A percentile compares a stretch with the other conserved stretches of the same genome.
phyloP scores from a whole-genome alignment of 768 basidiomycete species.

The Gloeopeniophorella convolvens region DNA sequence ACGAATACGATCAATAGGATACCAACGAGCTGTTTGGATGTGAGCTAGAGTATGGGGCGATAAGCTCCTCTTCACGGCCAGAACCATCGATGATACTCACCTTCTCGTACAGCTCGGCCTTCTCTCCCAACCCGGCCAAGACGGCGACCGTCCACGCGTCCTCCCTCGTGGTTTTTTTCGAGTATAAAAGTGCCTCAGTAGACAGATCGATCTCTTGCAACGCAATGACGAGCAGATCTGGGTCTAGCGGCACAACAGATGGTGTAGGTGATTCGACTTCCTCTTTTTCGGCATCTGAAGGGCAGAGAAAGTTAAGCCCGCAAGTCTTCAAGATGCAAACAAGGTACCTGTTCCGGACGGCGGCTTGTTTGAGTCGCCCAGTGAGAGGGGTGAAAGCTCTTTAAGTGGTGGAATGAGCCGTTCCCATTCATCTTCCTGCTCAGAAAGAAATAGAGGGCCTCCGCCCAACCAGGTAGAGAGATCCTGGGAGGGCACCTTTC shows the following conservation, averaged over 20 bases:
- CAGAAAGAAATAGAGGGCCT: not conserved
- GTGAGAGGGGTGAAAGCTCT: constrained; percentile 24
- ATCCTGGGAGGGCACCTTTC: constrained; percentile 66
- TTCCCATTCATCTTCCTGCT: not conserved
- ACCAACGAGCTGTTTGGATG: constrained; percentile 76
- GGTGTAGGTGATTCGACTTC: not conserved
- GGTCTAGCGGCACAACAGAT: constrained; percentile 30
- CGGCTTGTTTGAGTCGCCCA: constrained; percentile 11
- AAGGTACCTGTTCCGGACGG: constrained; percentile 5
- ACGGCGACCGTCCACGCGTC: constrained; percentile 67
- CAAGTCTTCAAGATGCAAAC: not conserved
- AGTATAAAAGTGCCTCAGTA: constrained; percentile 69
- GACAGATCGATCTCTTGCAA: constrained; percentile 82
- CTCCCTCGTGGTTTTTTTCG: constrained; percentile 53
- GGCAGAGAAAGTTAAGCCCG: not conserved
- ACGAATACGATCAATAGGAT: constrained; percentile 70
- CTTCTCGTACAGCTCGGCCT: constrained; percentile 57
- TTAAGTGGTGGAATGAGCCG: constrained; percentile 23
- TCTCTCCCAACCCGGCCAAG: constrained; percentile 67
- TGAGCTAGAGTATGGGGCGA: constrained; percentile 38
- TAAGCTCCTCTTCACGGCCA: not conserved
- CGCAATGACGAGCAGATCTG: constrained; percentile 67
- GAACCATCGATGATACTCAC: constrained; percentile 28
- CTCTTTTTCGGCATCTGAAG: not conserved
- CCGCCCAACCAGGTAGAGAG: constrained; percentile 58